Conservation (phyloP, 2,329 filamentous ascomycete genomes). For the Pseudogymnoascus sp. region DNA sequence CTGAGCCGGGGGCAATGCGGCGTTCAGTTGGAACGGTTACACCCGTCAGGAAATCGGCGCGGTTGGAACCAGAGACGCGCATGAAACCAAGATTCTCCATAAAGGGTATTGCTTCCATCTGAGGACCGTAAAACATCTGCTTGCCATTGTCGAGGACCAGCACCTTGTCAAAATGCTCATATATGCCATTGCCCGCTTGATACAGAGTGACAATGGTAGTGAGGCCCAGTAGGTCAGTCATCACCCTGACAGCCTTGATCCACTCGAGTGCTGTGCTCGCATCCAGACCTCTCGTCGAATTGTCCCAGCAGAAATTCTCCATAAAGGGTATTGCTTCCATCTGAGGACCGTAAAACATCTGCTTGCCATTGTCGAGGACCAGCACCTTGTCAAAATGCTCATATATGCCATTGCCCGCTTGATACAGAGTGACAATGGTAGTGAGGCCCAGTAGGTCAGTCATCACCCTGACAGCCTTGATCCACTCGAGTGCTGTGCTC, state of each 20-base stretch:
- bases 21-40: slow-evolving; percentile 63
- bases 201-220: slow-evolving; percentile 59
- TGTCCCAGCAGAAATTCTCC: slow-evolving; percentile 61
- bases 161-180: slow-evolving; percentile 63
- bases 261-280: slow-evolving; percentile 56
- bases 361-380: slow-evolving; percentile 57
- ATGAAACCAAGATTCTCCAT: slow-evolving; percentile 60
- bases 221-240: slow-evolving; percentile 56
- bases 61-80: slow-evolving; percentile 53
- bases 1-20: slow-evolving; percentile 31
- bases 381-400: slow-evolving; percentile 64
- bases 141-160: slow-evolving; percentile 60
- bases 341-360: slow-evolving; percentile 58
- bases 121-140: slow-evolving; percentile 58
- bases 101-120: slow-evolving; percentile 51
- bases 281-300: slow-evolving; percentile 58
- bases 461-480: slow-evolving; percentile 53
- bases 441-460: slow-evolving; percentile 55
- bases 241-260: slow-evolving; percentile 50
- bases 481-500: slow-evolving; percentile 53
- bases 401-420: slow-evolving; percentile 64
- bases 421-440: slow-evolving; percentile 59
- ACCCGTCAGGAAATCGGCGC: slow-evolving; percentile 59
- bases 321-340: slow-evolving; percentile 56
- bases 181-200: slow-evolving; percentile 64